These are phyloP conservation scores for Mycena rebaudengoi DNA, from an alignment of 768 basidiomycete species.

Conservation along the genomic window DNA sequence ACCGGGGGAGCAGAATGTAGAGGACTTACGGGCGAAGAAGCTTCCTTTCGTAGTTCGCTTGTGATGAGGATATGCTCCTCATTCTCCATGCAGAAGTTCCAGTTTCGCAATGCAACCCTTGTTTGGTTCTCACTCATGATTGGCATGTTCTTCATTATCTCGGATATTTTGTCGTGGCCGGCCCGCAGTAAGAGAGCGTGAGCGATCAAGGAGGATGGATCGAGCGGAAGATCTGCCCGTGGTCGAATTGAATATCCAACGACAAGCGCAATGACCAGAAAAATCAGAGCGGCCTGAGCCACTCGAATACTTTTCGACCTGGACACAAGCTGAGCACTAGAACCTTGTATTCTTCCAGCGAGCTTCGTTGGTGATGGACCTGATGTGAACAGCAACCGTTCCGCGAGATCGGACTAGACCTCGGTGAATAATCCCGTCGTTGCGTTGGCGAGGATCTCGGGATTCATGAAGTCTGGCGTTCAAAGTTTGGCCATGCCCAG, in stretches of 20 bases:
- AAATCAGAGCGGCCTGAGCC: background rate
- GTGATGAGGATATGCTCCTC: background rate
- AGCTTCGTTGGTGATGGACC: background rate
- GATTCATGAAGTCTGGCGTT: background rate
- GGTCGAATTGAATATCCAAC: background rate
- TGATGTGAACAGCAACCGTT: background rate
- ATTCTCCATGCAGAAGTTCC: background rate
- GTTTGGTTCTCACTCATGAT: background rate
- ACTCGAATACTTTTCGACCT: conserved; percentile 1
- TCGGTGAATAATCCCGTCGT: background rate
- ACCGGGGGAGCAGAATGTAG: too few species aligned
- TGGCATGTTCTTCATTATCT: background rate
- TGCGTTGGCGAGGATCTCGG: background rate
- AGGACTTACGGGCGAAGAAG: too few species aligned
- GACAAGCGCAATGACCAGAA: background rate
- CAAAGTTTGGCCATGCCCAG: too few species aligned
- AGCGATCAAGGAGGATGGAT: conserved; percentile 4
- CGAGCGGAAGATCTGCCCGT: background rate
- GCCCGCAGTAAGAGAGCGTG: background rate
- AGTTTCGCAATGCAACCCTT: background rate
- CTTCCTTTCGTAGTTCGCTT: too few species aligned
- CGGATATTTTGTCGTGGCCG: background rate
- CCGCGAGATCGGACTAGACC: background rate
- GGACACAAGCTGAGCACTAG: background rate
- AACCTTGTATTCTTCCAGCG: background rate